Base-by-base conservation (phyloP, 495 filamentous ascomycete genomes). In the Penicillium diatomitis region DNA sequence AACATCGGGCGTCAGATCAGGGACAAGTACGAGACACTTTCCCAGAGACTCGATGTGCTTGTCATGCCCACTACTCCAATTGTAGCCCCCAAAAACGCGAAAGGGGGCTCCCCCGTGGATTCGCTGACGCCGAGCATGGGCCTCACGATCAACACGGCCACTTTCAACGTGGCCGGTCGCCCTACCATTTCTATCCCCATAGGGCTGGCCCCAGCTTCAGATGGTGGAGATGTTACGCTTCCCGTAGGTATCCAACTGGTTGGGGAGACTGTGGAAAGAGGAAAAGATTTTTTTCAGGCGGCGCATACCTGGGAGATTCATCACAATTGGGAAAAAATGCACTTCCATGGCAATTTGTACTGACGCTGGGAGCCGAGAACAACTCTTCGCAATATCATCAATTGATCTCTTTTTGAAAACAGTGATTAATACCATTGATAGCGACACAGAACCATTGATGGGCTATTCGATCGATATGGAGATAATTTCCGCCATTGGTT, bases 221-320 rank as follows among this genome's bases (percentile, higher is more conserved):
- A 75, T 7, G 67, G 75, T 43, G 46, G 58, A 1, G 51, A 56
- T 3, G 53, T 79, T n/a, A 68, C 67, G 55, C 51, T 81, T 37
- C 79, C 78, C 3, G 74, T 75, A 4, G 75, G 78, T 4, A 70
- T 82, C 72, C 79, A 82, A 61, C 73, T 81, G 49, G 71, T 79
- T 32, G 78, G 78, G 10, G 67, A n/a, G 69, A 5, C 38, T 67
- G 38, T 67, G 65, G 62, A 52, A 68, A 12, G 62, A 68, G 12
- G 56, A 56, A 10, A 73, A 66, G 49, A 69, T 78, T 7, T 56
- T 77, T 8, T 65, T n/a, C n/a, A 62, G 46, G 74, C 69, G 43
- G 76, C 74, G 3, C 69, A 72, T 41, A 71, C 65, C 2, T 81
- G 76, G 77, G 76, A 80, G 57, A 62, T 55, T 35, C 57, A 58